phyloP scores from a whole-genome alignment of 306 rosid genomes.

The Citrullus colocynthis region DNA sequence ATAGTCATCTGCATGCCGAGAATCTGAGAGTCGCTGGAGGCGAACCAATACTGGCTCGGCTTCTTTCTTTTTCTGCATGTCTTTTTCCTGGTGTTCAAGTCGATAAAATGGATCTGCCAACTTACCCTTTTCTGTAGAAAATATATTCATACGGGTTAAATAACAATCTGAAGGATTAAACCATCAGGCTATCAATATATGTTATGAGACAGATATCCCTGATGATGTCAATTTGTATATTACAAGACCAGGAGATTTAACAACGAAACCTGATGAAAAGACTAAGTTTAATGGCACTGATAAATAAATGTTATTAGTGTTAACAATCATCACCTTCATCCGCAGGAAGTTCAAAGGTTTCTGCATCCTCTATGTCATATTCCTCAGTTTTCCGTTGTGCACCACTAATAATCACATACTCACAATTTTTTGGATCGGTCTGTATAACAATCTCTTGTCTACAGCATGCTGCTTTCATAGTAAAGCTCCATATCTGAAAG shows the following conservation, averaged over 20 bases:
- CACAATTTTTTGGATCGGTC: conserved; percentile 84
- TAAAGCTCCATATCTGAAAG: conserved; percentile 86
- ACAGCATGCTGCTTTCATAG: conserved; percentile 89
- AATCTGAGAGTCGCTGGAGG: conserved; percentile 64
- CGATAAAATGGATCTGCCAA: conserved; percentile 94
- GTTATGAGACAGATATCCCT: background rate
- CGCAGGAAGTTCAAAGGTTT: conserved; percentile 71
- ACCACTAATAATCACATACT: conserved; percentile 68
- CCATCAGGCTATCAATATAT: background rate
- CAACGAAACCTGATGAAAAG: background rate
- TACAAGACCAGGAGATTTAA: background rate
- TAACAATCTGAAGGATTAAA: background rate
- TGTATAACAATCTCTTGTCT: conserved; percentile 76
- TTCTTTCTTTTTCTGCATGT: conserved; percentile 78
- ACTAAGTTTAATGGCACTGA: background rate
- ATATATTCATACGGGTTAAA: background rate
- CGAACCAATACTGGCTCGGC: conserved; percentile 78
- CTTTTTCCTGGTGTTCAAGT: conserved; percentile 85
- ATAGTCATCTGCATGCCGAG: conserved; percentile 72
- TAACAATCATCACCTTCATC: conserved; percentile 58
- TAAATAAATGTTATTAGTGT: background rate
- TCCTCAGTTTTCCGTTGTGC: conserved; percentile 65
- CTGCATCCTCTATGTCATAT: conserved; percentile 78
- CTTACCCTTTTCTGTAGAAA: conserved; percentile 52
- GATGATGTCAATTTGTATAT: background rate